Percentiles rank a stretch among this genome's conserved stretches.
phyloP scores from a whole-genome alignment of 2,329 filamentous ascomycete species.

The Graphilbum ipis-grandicollis region DNA sequence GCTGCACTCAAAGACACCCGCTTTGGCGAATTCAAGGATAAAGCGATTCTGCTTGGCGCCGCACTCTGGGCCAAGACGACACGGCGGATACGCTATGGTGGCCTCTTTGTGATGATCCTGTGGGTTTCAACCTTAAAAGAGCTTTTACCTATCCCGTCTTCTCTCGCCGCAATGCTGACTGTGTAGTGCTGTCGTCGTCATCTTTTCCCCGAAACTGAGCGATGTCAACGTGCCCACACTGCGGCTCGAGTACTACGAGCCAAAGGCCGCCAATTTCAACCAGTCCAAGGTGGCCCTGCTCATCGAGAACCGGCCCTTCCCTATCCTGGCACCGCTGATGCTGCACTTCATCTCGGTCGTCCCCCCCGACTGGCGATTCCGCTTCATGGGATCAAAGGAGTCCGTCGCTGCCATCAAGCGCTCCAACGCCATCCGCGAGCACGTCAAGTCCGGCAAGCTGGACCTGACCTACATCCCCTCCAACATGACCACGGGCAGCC shows the following conservation, averaged over 20 bases:
- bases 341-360: slow-evolving; percentile 39
- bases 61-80: slow-evolving; percentile 17
- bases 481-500: slow-evolving; percentile 30
- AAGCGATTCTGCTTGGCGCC: slow-evolving; percentile 6
- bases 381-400: slow-evolving; percentile 33
- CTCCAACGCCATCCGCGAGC: slow-evolving; percentile 26
- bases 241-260: slow-evolving; percentile 16
- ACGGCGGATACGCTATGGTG: slow-evolving; percentile 16
- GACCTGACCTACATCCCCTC: slow-evolving; percentile 32
- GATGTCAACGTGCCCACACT: slow-evolving; percentile 6
- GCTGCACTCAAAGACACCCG: slow-evolving; percentile 5
- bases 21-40: slow-evolving; percentile 4
- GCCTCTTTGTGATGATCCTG: slow-evolving; percentile 15
- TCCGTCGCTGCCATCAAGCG: slow-evolving; percentile 26
- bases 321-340: slow-evolving; percentile 33
- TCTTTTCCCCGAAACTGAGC: slow-evolving; percentile 5
- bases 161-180: neutral
- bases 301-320: slow-evolving; percentile 31
- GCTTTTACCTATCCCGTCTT: neutral
- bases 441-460: slow-evolving; percentile 26
- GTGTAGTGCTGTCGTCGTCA: slow-evolving; percentile 1
- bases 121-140: too few relatives aligned
- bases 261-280: slow-evolving; percentile 22
- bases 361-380: slow-evolving; percentile 38
- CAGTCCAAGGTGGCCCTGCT: slow-evolving; percentile 35